Evolutionary conservation across 106 monocot species (phyloP).

Genomic region (Acorus gramineus): DNA sequence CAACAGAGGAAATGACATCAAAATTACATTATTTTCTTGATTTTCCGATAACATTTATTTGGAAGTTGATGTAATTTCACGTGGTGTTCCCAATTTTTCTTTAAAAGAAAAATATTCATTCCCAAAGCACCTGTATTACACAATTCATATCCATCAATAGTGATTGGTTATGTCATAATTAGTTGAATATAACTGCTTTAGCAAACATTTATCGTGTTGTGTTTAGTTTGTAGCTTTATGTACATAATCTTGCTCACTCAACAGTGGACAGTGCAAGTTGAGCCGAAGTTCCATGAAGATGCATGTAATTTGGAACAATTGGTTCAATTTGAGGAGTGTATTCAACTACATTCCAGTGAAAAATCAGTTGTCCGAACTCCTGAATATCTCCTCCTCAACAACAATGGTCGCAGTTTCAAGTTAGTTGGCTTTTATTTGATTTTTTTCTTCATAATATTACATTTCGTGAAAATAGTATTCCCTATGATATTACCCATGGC

Average conservation of each 20-base stretch:
- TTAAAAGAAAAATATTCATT: no score
- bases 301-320: constrained; percentile 79
- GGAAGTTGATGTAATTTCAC: no score
- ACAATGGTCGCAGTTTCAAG: constrained; percentile 96
- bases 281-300: constrained; percentile 82
- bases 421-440: constrained; percentile 34
- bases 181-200: no score
- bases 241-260: neutral
- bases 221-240: neutral
- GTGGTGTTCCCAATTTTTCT: no score
- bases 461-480: no score
- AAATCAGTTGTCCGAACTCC: constrained; percentile 14
- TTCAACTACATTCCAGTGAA: constrained; percentile 66
- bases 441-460: neutral
- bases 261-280: constrained; percentile 87
- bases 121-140: no score
- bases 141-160: no score
- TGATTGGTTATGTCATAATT: no score
- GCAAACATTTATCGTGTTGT: neutral
- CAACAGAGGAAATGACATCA: no score
- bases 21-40: no score
- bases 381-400: constrained; percentile 69
- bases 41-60: no score
- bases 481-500: no score
- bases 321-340: constrained; percentile 89